Base-by-base conservation (phyloP, 139 green algal species). In the Chlorella sp. region DNA sequence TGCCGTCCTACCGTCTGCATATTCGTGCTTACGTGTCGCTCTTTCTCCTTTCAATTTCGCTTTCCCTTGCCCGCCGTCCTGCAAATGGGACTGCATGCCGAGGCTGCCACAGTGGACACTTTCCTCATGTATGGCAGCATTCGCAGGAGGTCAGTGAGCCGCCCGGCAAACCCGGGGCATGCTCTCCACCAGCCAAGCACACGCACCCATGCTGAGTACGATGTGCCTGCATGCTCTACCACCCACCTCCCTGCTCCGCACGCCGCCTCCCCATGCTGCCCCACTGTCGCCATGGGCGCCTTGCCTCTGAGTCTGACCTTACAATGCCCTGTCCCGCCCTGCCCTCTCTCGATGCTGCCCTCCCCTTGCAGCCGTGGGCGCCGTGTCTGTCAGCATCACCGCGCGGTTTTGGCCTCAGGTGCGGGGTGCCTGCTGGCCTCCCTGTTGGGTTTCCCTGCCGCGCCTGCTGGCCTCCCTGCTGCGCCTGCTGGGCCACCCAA, bases 291-390 rank as follows among this genome's bases (percentile, higher is more conserved):
- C 57, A 89, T 94, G 19, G 96, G 95, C 28, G 94, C 95, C 3
- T 82, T 97, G 22, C 92, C 92, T 57, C 90, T 98, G 84, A 88
- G 81, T 0, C 89, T 97, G 2, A 92, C 94, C 12, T 87, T 94
- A 92, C 93, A 22, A 86, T 94, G 69, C n/a, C n/a, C n/a, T n/a
- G n/a, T n/a, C n/a, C n/a, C n/a, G 96, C 96, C 68, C 90, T 91
- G 34, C 90, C 95, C 2, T 88, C 91, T 21, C 91, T 98, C n/a
- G 68, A 95, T 37, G 97, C 97, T 91, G 97, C 96, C 85, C 89
- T 97, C 83, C 89, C 97, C 81, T 91, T 98, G 87, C 94, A n/a
- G n/a, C n/a, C n/a, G n/a, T n/a, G n/a, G n/a, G n/a, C n/a, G n/a
- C n/a, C n/a, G n/a, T n/a, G n/a, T n/a, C n/a, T n/a, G n/a, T n/a